Evolutionary conservation across 2,329 filamentous ascomycete genomes (phyloP), one percentile per base, ranked within the genome.

Genomic region (Immersiporthe knoxdaviesiana): DNA sequence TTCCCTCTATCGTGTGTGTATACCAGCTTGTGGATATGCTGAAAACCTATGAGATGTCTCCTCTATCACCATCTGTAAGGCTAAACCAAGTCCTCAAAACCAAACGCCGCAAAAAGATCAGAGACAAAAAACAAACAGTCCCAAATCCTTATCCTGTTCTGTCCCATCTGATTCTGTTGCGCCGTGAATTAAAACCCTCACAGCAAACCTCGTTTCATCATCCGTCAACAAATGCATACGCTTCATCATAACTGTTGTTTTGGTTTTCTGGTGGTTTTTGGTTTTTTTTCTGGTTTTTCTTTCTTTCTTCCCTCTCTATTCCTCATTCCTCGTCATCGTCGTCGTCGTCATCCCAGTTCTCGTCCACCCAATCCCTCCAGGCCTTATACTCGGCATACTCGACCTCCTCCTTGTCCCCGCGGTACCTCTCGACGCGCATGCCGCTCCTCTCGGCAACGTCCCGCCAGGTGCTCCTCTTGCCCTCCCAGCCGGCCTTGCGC

Each of bases 401-500:
- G 70, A 96, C 78, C 68, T 84, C 89, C 67, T 90, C 87, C 83
- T 93, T 94, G 81, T 90, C 89, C 27, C 96, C 96, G 80, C 96
- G 92, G 78, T 98, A 99, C 74, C 92, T 87, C 67, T 94, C 90
- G 2, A 96, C 89, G 74, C 89, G 89, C 78, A 97, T 84, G 16
- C 60, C 47, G 35, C 63, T 64, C 1, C 47, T 56, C 37, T 67
- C 63, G 64, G 92, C 89, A 27, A 97, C 89, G 70, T 93, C 90
- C 73, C 86, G 86, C 95, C 94, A 98, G 54, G 87, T 85, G 1
- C 91, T 91, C 72, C 85, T 88, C 86, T 90, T 93, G 0, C 93
- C 94, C 69, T 86, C 86, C 94, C 94, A 99, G 1, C 96, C 96
- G 0, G 94, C 94, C 84, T 99, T 99, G 70, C 93, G 87, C 91